Evolutionary conservation across 129 eudicot species (phyloP).

Genomic region (Lactuca sativa): DNA sequence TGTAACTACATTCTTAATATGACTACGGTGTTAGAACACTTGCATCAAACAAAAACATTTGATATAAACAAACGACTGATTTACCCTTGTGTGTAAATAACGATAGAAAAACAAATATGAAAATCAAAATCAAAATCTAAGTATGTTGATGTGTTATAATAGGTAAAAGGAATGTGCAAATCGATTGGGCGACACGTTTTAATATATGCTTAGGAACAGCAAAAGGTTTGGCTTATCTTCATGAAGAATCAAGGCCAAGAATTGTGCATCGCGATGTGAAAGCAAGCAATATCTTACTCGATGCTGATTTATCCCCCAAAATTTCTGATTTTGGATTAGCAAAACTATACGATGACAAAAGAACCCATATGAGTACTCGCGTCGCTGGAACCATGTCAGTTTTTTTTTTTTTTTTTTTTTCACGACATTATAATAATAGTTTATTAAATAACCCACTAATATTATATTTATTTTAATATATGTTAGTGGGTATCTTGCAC

Average conservation of each 20-base stretch:
- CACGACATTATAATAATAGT: background rate
- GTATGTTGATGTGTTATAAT: slow-evolving; percentile 10
- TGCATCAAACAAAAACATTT: too few species aligned
- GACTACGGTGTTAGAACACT: too few species aligned
- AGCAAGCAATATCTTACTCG: slow-evolving; percentile 57
- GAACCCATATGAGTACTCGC: slow-evolving; percentile 64
- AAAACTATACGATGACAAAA: slow-evolving; percentile 58
- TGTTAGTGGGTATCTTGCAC: slow-evolving; percentile 41
- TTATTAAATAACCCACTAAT: slow-evolving; percentile 3
- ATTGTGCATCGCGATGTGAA: slow-evolving; percentile 66
- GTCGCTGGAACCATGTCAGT: slow-evolving; percentile 73
- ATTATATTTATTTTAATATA: background rate
- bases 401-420: slow-evolving; percentile 12
- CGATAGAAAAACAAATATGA: background rate
- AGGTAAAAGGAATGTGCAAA: slow-evolving; percentile 38
- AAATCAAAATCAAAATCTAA: background rate
- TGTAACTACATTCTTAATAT: too few species aligned
- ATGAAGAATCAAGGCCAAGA: slow-evolving; percentile 54
- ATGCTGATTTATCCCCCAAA: slow-evolving; percentile 61
- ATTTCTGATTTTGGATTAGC: slow-evolving; percentile 74
- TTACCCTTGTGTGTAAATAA: background rate
- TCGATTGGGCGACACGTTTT: slow-evolving; percentile 59
- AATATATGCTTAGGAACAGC: slow-evolving; percentile 64
- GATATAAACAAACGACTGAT: background rate
- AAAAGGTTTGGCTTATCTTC: slow-evolving; percentile 65